Base-by-base conservation (phyloP, 352 stramenopile genomes). In the Globisporangium polare region DNA sequence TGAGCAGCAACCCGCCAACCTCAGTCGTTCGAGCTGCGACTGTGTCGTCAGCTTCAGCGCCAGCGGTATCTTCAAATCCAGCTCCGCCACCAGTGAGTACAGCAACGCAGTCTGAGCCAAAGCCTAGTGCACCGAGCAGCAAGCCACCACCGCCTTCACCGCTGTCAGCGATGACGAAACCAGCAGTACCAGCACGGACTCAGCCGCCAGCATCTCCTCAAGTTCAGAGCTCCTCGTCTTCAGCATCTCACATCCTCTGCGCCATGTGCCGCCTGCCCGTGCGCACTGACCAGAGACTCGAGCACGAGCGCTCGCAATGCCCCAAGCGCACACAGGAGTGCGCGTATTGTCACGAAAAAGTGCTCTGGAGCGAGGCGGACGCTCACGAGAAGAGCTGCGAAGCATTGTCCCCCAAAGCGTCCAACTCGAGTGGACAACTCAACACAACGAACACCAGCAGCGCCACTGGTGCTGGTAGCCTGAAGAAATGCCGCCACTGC, bases 401-500 rank as follows among this genome's bases (percentile, higher is more conserved):
- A 20, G 4, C 52, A 5, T 3, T 41, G 33, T 5, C 9, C 0
- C 22, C n/a, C 3, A 37, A 10, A 39, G 37, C 26, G 22, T 27
- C 15, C 31, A 62, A 0, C 1, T 26, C 31, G 13, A 4, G 22
- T 22, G 46, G 29, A 46, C 41, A 46, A 6, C 20, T 18, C 6
- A n/a, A 3, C 18, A 18, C 26, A 42, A 41, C 33, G 17, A 33
- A 37, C 13, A 37, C 26, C 10, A 24, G 5, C 37, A 46, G 20
- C 62, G 54, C 46, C n/a, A 35, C 39, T 43, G 27, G 27, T 8
- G 35, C 43, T 13, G 47, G 66, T 0, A 58, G 58, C 3, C 27
- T 75, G 2, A 92, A 86, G 45, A 89, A 90, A 53, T 94, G 85
- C 20, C 80, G 78, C 4, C 75, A 92, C 62, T 92, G 85, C 35